Percentiles rank a stretch among this genome's conserved stretches.
Evolutionary conservation across 495 filamentous ascomycete genomes (phyloP).

Genomic region (Aspergillus carlsbadensis): DNA sequence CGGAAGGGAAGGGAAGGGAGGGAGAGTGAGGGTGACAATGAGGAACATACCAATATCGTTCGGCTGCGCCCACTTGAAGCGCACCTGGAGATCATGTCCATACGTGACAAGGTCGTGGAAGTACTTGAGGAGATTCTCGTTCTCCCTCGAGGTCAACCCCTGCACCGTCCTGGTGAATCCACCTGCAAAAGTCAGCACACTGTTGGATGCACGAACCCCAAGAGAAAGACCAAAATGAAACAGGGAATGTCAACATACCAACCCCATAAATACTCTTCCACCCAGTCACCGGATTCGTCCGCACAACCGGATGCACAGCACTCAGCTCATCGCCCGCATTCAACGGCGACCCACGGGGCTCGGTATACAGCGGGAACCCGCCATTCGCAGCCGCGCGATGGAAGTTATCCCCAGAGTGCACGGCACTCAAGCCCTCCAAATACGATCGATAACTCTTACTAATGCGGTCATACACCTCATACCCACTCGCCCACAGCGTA

Average conservation of each 20-base stretch:
- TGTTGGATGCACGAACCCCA: no score
- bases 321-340: constrained; percentile 57
- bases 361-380: constrained; percentile 50
- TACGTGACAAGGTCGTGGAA: constrained; percentile 60
- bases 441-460: constrained; percentile 59
- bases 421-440: constrained; percentile 61
- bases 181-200: constrained; percentile 20
- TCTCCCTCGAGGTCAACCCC: constrained; percentile 42
- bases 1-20: background rate
- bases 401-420: constrained; percentile 36
- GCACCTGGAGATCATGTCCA: constrained; percentile 72
- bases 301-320: constrained; percentile 64
- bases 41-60: constrained; percentile 49
- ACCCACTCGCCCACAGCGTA: constrained; percentile 70
- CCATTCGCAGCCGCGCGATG: constrained; percentile 18
- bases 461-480: constrained; percentile 72
- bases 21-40: background rate
- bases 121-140: constrained; percentile 53
- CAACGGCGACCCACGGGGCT: constrained; percentile 57
- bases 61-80: constrained; percentile 55
- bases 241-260: no score
- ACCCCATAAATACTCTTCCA: constrained; percentile 74
- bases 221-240: no score
- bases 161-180: constrained; percentile 22
- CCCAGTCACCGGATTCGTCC: constrained; percentile 74